A percentile compares a stretch with the other conserved stretches of the same genome.
Evolutionary conservation across 1,284 basidiomycete genomes (phyloP).

Genomic region (Heterobasidion parviporum): DNA sequence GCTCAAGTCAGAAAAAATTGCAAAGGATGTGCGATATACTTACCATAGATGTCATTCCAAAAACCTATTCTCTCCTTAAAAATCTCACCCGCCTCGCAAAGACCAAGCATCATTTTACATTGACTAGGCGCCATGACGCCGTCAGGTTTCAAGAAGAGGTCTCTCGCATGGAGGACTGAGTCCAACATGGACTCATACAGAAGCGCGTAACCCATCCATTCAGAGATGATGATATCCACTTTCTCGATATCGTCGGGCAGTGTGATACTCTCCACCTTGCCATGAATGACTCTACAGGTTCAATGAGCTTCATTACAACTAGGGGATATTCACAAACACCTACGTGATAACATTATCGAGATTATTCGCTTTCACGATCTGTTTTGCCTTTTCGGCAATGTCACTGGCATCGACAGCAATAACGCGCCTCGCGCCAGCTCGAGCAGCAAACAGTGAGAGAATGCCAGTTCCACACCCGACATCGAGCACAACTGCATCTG

Average conservation of each 20-base stretch:
- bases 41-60: slow-evolving; percentile 90
- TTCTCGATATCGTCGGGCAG: slow-evolving; percentile 62
- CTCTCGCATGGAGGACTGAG: slow-evolving; percentile 83
- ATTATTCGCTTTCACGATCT: slow-evolving; percentile 78
- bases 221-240: slow-evolving; percentile 91
- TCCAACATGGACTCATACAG: slow-evolving; percentile 98
- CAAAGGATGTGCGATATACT: slow-evolving; percentile 11
- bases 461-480: slow-evolving; percentile 96
- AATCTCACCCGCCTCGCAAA: slow-evolving; percentile 72
- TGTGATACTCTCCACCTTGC: slow-evolving; percentile 82
- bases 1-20: not conserved
- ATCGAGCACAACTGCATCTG: slow-evolving; percentile 84
- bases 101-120: slow-evolving; percentile 76
- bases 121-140: slow-evolving; percentile 89
- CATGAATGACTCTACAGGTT: slow-evolving; percentile 60
- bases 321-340: slow-evolving; percentile 14
- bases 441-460: slow-evolving; percentile 87
- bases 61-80: slow-evolving; percentile 79
- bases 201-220: slow-evolving; percentile 97
- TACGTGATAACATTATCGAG: slow-evolving; percentile 72
- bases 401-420: slow-evolving; percentile 91
- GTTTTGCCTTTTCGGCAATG: slow-evolving; percentile 76
- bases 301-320: not conserved
- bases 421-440: slow-evolving; percentile 87
- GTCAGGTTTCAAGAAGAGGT: slow-evolving; percentile 68